These are phyloP conservation scores for Oryza meridionalis DNA, from an alignment of 176 grass and related monocot species.

Conservation along the genomic window DNA sequence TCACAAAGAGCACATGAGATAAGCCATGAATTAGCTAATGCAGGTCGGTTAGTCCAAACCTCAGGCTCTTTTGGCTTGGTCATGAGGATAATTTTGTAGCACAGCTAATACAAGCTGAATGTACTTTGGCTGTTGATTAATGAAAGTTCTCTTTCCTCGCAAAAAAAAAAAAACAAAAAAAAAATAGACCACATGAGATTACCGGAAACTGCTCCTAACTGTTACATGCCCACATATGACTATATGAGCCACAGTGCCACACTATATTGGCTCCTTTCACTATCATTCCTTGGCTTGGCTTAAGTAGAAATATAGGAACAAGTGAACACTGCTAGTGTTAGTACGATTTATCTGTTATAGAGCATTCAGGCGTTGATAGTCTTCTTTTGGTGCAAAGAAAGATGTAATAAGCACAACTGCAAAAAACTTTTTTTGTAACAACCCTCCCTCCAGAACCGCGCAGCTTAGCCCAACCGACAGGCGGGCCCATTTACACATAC, in stretches of 20 bases:
- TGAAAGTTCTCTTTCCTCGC: no score
- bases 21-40: no score
- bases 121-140: no score
- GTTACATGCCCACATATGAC: background rate
- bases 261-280: background rate
- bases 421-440: no score
- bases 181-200: background rate
- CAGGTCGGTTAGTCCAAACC: no score
- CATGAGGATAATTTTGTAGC: no score
- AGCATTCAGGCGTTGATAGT: background rate
- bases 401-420: background rate
- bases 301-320: background rate
- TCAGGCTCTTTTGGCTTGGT: no score
- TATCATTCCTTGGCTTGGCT: background rate
- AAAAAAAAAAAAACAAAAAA: no score
- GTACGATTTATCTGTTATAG: background rate
- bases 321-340: background rate
- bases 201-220: background rate
- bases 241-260: background rate
- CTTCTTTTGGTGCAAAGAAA: background rate
- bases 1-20: background rate
- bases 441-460: no score
- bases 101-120: no score
- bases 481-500: no score
- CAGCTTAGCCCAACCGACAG: no score